Evolutionary conservation across 1,284 basidiomycete genomes (phyloP).

Genomic region (Mycosarcoma maydis): DNA sequence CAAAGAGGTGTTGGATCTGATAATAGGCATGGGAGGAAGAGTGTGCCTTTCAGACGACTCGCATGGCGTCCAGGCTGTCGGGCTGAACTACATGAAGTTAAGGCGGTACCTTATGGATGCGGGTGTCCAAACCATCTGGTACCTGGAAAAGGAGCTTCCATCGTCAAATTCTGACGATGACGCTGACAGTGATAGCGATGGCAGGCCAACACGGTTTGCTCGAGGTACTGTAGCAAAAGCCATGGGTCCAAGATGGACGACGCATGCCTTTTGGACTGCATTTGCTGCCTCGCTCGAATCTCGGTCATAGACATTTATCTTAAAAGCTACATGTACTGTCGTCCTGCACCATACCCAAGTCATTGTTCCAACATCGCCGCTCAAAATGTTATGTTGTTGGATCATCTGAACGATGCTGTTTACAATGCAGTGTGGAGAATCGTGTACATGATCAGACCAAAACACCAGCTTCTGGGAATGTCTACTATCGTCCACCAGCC

Average conservation of each 20-base stretch:
- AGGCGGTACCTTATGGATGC: slow-evolving; percentile 76
- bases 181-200: not conserved
- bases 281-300: slow-evolving; percentile 11
- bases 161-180: not conserved
- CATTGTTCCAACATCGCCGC: not conserved
- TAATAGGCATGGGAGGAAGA: slow-evolving; percentile 75
- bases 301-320: slow-evolving; percentile 2
- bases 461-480: no score
- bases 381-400: no score
- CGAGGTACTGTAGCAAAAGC: slow-evolving; percentile 31
- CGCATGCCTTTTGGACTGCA: slow-evolving; percentile 31
- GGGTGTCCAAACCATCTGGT: slow-evolving; percentile 79
- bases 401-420: no score
- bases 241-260: slow-evolving; percentile 28
- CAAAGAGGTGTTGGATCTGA: slow-evolving; percentile 77
- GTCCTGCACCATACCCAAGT: not conserved
- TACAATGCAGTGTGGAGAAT: no score
- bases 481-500: slow-evolving; percentile 35
- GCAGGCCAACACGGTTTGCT: slow-evolving; percentile 17
- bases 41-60: slow-evolving; percentile 94
- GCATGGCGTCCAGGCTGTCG: slow-evolving; percentile 87
- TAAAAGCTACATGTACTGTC: not conserved
- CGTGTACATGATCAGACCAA: slow-evolving; percentile 19
- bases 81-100: slow-evolving; percentile 81
- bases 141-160: slow-evolving; percentile 66